A percentile compares a stretch with the other conserved stretches of the same genome.
Evolutionary conservation across 2,329 filamentous ascomycete species (phyloP).

Genomic region (Aspergillus alliaceus): DNA sequence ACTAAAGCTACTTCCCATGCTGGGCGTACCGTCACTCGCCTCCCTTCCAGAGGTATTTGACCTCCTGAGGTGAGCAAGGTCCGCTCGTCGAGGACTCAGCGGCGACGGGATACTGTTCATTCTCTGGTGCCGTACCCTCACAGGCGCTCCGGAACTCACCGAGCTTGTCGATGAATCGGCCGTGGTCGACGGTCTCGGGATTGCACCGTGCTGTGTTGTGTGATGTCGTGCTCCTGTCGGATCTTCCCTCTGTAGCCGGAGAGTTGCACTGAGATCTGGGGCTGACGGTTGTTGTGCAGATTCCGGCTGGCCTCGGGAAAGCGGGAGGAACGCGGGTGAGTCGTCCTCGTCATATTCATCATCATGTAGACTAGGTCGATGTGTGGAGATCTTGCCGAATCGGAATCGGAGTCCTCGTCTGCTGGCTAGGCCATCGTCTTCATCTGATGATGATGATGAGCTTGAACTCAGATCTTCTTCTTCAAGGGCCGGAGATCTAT

Average conservation of each 20-base stretch:
- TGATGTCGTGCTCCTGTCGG: conserved; percentile 28
- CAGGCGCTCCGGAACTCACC: conserved; percentile 37
- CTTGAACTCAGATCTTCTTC: conserved; percentile 37
- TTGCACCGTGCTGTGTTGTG: conserved; percentile 24
- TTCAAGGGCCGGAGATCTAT: conserved; percentile 32
- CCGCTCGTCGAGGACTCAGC: conserved; percentile 48
- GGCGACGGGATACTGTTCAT: conserved; percentile 15
- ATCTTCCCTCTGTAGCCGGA: conserved; percentile 37
- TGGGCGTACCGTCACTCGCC: conserved; percentile 57
- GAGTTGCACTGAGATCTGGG: conserved; percentile 42
- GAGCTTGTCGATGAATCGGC: conserved; percentile 38
- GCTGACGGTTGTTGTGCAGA: conserved; percentile 20
- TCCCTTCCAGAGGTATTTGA: conserved; percentile 38
- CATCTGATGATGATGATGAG: conserved; percentile 33
- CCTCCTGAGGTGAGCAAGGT: conserved; percentile 49
- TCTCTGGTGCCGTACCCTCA: conserved; percentile 19
- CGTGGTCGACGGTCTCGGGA: conserved; percentile 18
- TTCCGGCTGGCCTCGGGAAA: conserved; percentile 21
- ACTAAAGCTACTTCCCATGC: conserved; percentile 66
- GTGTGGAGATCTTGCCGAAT: conserved; percentile 42
- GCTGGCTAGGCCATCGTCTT: conserved; percentile 23
- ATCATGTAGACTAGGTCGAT: conserved; percentile 32
- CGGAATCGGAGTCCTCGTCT: conserved; percentile 31
- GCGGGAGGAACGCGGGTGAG: conserved; percentile 47
- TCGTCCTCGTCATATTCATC: conserved; percentile 48